These are phyloP conservation scores for Apiospora phragmitis DNA, from an alignment of 2,329 filamentous ascomycete species.

Conservation along the genomic window DNA sequence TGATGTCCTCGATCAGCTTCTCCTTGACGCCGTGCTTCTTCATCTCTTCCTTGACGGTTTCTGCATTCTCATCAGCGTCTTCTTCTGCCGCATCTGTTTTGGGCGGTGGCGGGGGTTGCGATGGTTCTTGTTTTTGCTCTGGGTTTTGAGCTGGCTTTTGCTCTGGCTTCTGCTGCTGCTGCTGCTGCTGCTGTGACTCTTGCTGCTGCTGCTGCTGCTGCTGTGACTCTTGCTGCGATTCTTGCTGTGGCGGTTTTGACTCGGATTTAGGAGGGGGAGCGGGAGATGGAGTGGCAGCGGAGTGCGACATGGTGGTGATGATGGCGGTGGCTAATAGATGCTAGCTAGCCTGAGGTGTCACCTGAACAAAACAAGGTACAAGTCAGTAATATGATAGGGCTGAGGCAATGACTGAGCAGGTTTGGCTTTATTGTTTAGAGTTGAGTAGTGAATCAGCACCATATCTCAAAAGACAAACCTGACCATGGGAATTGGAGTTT, in stretches of 20 bases:
- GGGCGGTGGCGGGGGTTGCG: background rate
- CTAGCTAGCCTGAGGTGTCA: background rate
- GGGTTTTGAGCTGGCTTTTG: background rate
- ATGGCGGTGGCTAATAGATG: background rate
- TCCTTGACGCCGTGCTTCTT: slow-evolving; percentile 23
- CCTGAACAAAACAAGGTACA: background rate
- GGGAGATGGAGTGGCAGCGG: background rate
- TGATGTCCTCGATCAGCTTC: slow-evolving; percentile 33
- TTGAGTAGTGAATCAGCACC: background rate
- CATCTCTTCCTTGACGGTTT: slow-evolving; percentile 3
- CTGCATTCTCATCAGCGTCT: background rate
- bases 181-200: background rate
- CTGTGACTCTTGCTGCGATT: background rate
- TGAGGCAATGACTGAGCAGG: background rate
- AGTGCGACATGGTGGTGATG: background rate
- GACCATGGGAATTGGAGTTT: background rate
- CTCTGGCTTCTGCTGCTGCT: background rate
- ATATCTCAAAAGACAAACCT: background rate
- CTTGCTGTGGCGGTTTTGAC: background rate
- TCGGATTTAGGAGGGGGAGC: background rate
- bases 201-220: background rate
- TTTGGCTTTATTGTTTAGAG: background rate
- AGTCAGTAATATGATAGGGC: background rate
- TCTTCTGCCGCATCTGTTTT: background rate
- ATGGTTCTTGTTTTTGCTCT: background rate